Base-by-base conservation (phyloP, 768 basidiomycete species). In the Calvatia gigantea region DNA sequence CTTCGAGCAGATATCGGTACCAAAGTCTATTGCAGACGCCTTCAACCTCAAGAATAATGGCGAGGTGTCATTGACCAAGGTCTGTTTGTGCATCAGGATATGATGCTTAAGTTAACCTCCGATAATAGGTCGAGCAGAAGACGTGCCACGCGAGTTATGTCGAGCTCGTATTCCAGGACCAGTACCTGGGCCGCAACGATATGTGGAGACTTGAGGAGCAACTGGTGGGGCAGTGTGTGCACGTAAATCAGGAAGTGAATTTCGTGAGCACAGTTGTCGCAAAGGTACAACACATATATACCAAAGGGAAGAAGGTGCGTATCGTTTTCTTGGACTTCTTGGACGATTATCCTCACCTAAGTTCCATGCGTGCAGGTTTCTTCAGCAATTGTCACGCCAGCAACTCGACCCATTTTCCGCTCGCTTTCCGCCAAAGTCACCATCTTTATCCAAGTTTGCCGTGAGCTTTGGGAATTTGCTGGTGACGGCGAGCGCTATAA, bases 401-500 rank as follows among this genome's bases (percentile, higher is more conserved):
- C 81, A n/a, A 98, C 96, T 7, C 95, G 94, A 68, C 74, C 89
- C 11, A 84, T 99, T 29, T 95, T 87, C 63, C 82, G 97, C 38
- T 93, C 93, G 11, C 83, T 94, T 42, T 95, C 94, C 1, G 94
- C 95, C 39, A 93, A 89, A 64, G 81, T 89, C 32, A 97, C 91
- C 17, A 87, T 98, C 54, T 96, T 97, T 69, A 93, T 99, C 45
- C 95, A 98, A 76, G 89, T 99, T 14, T 96, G 94, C 67, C 84
- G 87, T 45, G 97, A 98, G 66, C 83, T 97, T 52, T 98, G 93
- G 92, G 91, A 97, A 64, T 98, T 98, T 65, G 83, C 94, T 21
- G 94, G 91, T 32, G 97, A 98, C 58, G 97, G 97, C 21, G 94
- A 97, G 68, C 84, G 95, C 4, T 94, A 89, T 70, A 89, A 92